These are phyloP conservation scores for Aspergillus cavernicola DNA, from an alignment of 495 filamentous ascomycete species.

Conservation along the genomic window DNA sequence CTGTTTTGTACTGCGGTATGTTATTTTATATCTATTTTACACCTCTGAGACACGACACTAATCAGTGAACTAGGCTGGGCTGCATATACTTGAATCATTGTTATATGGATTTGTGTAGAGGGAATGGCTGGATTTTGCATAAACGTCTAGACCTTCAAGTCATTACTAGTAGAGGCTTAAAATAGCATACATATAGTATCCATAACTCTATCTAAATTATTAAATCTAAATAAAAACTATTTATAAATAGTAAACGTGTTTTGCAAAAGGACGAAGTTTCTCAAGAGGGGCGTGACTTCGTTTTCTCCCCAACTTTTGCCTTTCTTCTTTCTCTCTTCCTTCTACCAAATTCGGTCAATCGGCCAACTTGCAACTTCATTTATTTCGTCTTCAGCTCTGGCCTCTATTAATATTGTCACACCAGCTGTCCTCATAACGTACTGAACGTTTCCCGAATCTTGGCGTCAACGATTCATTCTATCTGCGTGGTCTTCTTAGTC, in stretches of 20 bases:
- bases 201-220: no score
- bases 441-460: background rate
- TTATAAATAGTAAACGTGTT: no score
- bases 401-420: background rate
- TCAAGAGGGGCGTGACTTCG: constrained; percentile 2
- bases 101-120: background rate
- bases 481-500: background rate
- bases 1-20: constrained; percentile 85
- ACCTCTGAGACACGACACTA: background rate
- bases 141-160: no score
- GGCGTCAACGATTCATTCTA: background rate
- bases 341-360: background rate
- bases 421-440: background rate
- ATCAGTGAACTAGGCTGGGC: constrained; percentile 19
- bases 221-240: no score
- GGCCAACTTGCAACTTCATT: background rate
- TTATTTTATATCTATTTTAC: constrained; percentile 6
- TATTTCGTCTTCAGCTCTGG: background rate
- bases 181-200: no score
- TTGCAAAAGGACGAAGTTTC: no score
- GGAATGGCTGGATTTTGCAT: no score
- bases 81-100: constrained; percentile 20
- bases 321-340: background rate
- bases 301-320: background rate
- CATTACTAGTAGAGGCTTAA: no score